These are phyloP conservation scores for Urostyla sp. DNA, from an alignment of 73 alveolate species.

Conservation along the genomic window DNA sequence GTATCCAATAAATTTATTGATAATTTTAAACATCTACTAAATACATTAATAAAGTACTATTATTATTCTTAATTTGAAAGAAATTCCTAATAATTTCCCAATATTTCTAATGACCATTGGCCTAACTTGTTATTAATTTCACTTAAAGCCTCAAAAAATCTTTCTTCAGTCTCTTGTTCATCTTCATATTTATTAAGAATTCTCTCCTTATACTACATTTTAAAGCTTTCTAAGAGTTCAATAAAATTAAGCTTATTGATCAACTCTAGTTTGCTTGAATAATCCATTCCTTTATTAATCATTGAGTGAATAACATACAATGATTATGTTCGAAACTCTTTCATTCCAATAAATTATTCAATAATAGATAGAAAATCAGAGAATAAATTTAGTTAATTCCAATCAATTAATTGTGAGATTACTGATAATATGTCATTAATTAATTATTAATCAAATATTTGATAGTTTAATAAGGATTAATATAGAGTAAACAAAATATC, in stretches of 20 bases:
- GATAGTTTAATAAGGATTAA: constrained; percentile 3
- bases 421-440: constrained; percentile 15
- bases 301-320: constrained; percentile 2
- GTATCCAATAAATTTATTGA: constrained; percentile 18
- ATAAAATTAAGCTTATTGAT: not conserved
- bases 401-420: constrained; percentile 29
- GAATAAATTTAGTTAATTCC: constrained; percentile 28
- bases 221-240: constrained; percentile 26
- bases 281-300: constrained; percentile 42
- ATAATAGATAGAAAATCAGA: not conserved
- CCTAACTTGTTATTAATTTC: constrained; percentile 39
- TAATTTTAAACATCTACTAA: not conserved
- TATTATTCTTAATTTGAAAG: not conserved
- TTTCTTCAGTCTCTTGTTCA: constrained; percentile 32
- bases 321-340: constrained; percentile 7
- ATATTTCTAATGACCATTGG: constrained; percentile 30
- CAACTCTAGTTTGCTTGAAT: constrained; percentile 25
- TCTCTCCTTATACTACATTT: constrained; percentile 12
- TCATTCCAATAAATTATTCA: not conserved
- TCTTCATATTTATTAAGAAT: constrained; percentile 18
- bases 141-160: constrained; percentile 2
- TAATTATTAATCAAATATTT: constrained; percentile 21
- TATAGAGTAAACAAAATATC: constrained; percentile 9
- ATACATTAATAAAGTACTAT: not conserved
- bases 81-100: not conserved